These are phyloP conservation scores for Cornus suecica DNA, from an alignment of 148 eudicot genomes.

Conservation along the genomic window DNA sequence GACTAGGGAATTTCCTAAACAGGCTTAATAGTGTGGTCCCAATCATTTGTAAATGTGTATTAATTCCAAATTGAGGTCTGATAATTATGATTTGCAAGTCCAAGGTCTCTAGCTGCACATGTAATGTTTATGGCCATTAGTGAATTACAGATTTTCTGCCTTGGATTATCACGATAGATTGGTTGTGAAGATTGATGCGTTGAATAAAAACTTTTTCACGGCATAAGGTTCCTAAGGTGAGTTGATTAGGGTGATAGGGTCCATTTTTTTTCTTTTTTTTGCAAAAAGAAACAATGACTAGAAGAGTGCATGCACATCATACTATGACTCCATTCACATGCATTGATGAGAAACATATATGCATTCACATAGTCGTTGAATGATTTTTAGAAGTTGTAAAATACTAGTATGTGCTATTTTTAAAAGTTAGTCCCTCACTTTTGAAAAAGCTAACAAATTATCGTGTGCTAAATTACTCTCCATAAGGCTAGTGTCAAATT, in stretches of 20 bases:
- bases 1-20: neutral
- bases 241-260: neutral
- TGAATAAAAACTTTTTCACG: no score
- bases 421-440: no score
- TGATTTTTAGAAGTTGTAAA: no score
- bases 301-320: neutral
- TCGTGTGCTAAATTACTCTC: no score
- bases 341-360: neutral
- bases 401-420: no score
- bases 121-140: neutral
- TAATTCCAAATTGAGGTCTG: neutral
- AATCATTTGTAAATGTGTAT: neutral
- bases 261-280: neutral
- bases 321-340: neutral
- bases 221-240: neutral
- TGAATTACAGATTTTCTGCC: neutral
- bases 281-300: neutral
- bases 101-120: neutral
- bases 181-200: neutral
- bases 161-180: neutral
- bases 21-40: slow-evolving; percentile 9
- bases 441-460: no score
- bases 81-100: neutral
- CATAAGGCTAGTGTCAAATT: no score
- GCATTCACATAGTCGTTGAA: neutral